Evolutionary conservation across 495 filamentous ascomycete species (phyloP).

Genomic region (Penicillium riverlandense): DNA sequence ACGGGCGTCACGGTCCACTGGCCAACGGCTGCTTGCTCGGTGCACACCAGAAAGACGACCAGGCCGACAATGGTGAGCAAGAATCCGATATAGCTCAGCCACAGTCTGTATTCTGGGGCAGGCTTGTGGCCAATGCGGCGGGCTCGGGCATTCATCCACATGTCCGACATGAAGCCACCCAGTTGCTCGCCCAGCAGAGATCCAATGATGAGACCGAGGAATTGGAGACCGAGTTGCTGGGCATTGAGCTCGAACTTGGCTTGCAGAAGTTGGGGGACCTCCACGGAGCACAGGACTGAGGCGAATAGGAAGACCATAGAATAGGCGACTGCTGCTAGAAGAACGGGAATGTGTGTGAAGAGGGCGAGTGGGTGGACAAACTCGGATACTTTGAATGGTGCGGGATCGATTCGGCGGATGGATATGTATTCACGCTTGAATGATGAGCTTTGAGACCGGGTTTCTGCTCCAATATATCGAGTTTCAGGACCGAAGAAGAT

Average conservation of each 20-base stretch:
- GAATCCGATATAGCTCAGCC: slow-evolving; percentile 46
- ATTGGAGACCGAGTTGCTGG: slow-evolving; percentile 48
- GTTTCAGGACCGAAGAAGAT: slow-evolving; percentile 53
- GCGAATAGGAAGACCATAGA: slow-evolving; percentile 46
- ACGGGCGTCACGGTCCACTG: slow-evolving; percentile 43
- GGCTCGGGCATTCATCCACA: slow-evolving; percentile 42
- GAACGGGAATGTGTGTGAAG: slow-evolving; percentile 33
- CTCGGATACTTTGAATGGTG: slow-evolving; percentile 35
- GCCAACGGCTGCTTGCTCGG: slow-evolving; percentile 28
- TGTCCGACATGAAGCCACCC: slow-evolving; percentile 42
- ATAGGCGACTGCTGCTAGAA: slow-evolving; percentile 43
- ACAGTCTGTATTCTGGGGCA: slow-evolving; percentile 41
- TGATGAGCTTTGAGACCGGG: slow-evolving; percentile 16
- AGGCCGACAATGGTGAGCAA: slow-evolving; percentile 40
- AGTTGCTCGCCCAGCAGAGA: slow-evolving; percentile 49
- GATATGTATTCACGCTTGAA: slow-evolving; percentile 38
- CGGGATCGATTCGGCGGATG: slow-evolving; percentile 41
- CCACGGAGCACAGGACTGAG: slow-evolving; percentile 42
- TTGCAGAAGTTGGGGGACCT: slow-evolving; percentile 46
- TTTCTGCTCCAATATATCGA: slow-evolving; percentile 34
- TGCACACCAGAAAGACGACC: slow-evolving; percentile 44
- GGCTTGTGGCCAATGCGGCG: slow-evolving; percentile 25
- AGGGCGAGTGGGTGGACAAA: slow-evolving; percentile 41
- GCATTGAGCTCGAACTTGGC: slow-evolving; percentile 44
- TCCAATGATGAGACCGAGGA: slow-evolving; percentile 47